These are phyloP conservation scores for Termitomyces sp. DNA, from an alignment of 768 basidiomycete species.

Conservation along the genomic window DNA sequence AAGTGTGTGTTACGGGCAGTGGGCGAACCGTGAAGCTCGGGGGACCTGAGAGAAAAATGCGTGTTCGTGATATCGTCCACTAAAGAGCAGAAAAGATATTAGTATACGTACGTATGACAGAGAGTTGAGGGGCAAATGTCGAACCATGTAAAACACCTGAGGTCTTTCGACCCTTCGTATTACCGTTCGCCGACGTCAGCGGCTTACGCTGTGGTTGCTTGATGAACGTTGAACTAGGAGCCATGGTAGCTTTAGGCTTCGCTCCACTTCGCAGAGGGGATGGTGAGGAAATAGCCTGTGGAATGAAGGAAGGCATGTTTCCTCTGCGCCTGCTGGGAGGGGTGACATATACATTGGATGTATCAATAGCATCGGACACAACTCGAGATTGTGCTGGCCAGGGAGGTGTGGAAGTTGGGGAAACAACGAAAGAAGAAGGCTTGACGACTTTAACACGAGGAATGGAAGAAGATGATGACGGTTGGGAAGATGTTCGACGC, in stretches of 20 bases:
- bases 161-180: constrained; percentile 18
- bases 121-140: constrained; percentile 47
- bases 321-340: constrained; percentile 50
- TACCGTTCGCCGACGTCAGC: constrained; percentile 20
- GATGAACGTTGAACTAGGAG: constrained; percentile 35
- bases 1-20: constrained; percentile 20
- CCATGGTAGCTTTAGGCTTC: constrained; percentile 23
- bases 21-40: constrained; percentile 21
- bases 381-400: constrained; percentile 15
- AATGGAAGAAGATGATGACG: constrained; percentile 40
- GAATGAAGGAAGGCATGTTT: constrained; percentile 50
- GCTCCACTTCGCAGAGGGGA: constrained; percentile 29
- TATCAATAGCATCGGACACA: constrained; percentile 20
- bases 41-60: constrained; percentile 34
- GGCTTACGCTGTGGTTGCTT: constrained; percentile 39
- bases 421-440: constrained; percentile 24
- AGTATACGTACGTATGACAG: constrained; percentile 55
- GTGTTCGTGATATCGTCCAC: constrained; percentile 30
- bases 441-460: constrained; percentile 32
- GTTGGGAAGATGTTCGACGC: constrained; percentile 18
- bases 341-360: constrained; percentile 34
- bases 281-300: constrained; percentile 48
- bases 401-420: constrained; percentile 27
- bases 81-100: constrained; percentile 32
- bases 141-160: constrained; percentile 48